Evolutionary conservation across 768 basidiomycete species (phyloP).

Genomic region (Stropharia rugosoannulata): DNA sequence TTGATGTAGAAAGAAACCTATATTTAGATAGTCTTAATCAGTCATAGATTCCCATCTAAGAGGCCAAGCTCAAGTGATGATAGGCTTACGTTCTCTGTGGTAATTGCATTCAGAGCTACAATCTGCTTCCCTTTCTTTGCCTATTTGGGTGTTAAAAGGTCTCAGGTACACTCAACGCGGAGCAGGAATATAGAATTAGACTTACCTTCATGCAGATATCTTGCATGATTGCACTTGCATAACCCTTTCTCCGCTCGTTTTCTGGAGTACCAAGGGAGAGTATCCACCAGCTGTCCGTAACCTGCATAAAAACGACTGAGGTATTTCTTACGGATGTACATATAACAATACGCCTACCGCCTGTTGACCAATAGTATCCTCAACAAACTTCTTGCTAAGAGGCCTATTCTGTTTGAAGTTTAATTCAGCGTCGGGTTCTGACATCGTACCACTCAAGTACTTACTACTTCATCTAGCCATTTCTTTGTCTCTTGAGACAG

Average conservation of each 20-base stretch:
- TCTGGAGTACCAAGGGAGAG: neutral
- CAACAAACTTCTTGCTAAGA: neutral
- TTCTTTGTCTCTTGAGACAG: slow-evolving; percentile 1
- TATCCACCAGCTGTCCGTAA: slow-evolving; percentile 1
- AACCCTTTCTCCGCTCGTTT: neutral
- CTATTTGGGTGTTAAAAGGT: neutral
- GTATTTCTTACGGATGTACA: too few relatives aligned
- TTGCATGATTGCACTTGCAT: neutral
- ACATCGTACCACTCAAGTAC: neutral
- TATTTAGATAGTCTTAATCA: too few relatives aligned
- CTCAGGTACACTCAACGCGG: too few relatives aligned
- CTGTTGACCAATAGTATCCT: neutral
- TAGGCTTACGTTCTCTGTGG: neutral
- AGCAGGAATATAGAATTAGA: too few relatives aligned
- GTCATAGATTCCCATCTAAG: neutral
- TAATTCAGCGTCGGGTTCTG: neutral
- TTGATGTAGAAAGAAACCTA: neutral
- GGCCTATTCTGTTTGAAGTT: neutral
- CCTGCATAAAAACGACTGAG: neutral
- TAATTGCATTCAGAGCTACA: neutral
- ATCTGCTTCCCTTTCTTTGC: neutral
- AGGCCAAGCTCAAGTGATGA: neutral
- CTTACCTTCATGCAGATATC: neutral
- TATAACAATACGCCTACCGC: neutral
- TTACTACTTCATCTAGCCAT: neutral